phyloP scores from a whole-genome alignment of 2,329 filamentous ascomycete genomes.

The Colletotrichum limetticola region DNA sequence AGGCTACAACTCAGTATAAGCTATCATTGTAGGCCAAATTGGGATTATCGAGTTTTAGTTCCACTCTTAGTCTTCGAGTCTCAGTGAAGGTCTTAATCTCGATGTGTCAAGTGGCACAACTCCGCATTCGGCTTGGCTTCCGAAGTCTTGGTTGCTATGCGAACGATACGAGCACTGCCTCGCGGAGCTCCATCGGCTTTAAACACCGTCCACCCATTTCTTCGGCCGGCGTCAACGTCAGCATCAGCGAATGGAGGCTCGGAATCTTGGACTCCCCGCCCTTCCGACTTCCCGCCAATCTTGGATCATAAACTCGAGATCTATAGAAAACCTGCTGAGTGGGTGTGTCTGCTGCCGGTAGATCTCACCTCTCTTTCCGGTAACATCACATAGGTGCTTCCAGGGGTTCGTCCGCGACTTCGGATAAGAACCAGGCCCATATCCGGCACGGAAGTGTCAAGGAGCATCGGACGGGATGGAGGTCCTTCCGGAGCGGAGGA shows the following conservation, averaged over 20 bases:
- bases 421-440: background rate
- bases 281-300: background rate
- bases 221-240: background rate
- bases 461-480: background rate
- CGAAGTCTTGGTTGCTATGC: background rate
- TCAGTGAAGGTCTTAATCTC: no score
- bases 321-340: background rate
- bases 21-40: no score
- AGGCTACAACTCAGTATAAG: no score
- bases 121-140: background rate
- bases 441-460: background rate
- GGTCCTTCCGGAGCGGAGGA: background rate
- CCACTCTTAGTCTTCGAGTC: no score
- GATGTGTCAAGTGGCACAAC: no score
- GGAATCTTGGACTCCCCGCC: background rate
- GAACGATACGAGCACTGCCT: slow-evolving; percentile 25
- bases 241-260: background rate
- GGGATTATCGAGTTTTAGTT: no score
- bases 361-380: background rate
- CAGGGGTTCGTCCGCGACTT: background rate
- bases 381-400: background rate
- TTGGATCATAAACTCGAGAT: background rate
- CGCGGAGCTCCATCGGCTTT: background rate
- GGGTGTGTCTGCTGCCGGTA: background rate
- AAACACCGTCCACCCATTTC: slow-evolving; percentile 2